Evolutionary conservation across 2,329 filamentous ascomycete genomes (phyloP).

Genomic region (Epichloe typhina): DNA sequence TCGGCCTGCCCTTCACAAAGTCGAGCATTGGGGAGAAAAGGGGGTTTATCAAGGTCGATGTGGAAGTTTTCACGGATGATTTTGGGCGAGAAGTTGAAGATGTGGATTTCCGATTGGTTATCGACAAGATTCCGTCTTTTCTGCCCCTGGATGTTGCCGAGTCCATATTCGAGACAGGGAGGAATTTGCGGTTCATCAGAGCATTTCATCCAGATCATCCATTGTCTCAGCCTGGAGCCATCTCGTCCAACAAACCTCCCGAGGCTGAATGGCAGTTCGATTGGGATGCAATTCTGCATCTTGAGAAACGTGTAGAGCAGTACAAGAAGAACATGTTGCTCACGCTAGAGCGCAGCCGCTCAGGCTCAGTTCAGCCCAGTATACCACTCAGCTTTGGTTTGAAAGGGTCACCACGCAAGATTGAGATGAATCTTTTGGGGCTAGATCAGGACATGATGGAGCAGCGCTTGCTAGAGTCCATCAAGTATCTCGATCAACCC

Average conservation of each 20-base stretch:
- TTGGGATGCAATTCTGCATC: constrained; percentile 53
- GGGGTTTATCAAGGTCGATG: constrained; percentile 49
- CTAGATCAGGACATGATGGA: constrained; percentile 33
- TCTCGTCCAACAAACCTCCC: constrained; percentile 37
- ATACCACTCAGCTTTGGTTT: neutral
- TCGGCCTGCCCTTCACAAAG: constrained; percentile 39
- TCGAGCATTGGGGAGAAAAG: constrained; percentile 30
- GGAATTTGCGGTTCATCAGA: constrained; percentile 60
- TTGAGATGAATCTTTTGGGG: constrained; percentile 34
- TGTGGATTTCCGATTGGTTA: constrained; percentile 49
- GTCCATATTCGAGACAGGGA: constrained; percentile 66
- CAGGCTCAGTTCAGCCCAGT: neutral
- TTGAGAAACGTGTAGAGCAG: constrained; percentile 45
- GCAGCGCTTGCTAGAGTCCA: constrained; percentile 35
- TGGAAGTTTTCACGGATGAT: constrained; percentile 42
- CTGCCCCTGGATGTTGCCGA: constrained; percentile 56
- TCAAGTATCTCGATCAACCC: constrained; percentile 28
- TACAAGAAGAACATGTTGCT: constrained; percentile 19
- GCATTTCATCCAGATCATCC: constrained; percentile 59
- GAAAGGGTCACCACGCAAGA: constrained; percentile 5
- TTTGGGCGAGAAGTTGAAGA: constrained; percentile 43
- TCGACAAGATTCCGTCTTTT: constrained; percentile 56
- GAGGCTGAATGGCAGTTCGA: constrained; percentile 54
- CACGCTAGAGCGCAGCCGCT: constrained; percentile 10
- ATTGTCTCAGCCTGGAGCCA: constrained; percentile 39